Evolutionary conservation across 371 early-diverging fungal species (phyloP).

Genomic region (Batkoa obscura): DNA sequence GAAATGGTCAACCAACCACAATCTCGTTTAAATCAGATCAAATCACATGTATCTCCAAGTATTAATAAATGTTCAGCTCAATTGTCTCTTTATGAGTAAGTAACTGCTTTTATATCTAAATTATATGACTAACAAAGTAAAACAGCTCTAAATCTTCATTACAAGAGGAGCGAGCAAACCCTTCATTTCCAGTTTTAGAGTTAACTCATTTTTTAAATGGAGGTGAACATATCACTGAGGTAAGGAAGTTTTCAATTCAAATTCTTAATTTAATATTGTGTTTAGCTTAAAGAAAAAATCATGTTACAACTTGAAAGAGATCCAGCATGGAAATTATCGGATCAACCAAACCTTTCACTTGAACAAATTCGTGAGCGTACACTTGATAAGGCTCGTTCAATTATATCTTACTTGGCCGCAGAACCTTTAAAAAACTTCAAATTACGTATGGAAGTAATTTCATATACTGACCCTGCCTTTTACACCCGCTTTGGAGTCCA

Average conservation of each 20-base stretch:
- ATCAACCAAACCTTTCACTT: conserved; percentile 57
- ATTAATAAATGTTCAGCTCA: no score
- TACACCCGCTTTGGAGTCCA: conserved; percentile 90
- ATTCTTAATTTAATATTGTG: not conserved
- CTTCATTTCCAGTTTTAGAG: conserved; percentile 52
- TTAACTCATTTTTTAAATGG: conserved; percentile 73
- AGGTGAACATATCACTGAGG: conserved; percentile 35
- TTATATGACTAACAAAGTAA: no score
- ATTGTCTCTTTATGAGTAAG: no score
- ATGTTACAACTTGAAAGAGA: conserved; percentile 80
- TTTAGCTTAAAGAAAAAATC: conserved; percentile 50
- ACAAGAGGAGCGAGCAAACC: conserved; percentile 49
- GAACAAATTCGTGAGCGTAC: conserved; percentile 64
- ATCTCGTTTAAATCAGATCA: no score
- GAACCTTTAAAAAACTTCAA: conserved; percentile 55
- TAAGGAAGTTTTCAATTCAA: conserved; percentile 8
- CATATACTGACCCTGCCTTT: conserved; percentile 67
- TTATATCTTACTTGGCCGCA: conserved; percentile 52
- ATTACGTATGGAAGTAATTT: conserved; percentile 61
- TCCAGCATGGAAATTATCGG: conserved; percentile 62
- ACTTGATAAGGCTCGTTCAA: conserved; percentile 60
- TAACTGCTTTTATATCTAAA: no score
- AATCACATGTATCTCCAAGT: no score
- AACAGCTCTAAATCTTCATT: no score
- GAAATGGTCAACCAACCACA: no score